These are phyloP conservation scores for Colletotrichum eleusines DNA, from an alignment of 2,329 filamentous ascomycete genomes.

Conservation along the genomic window DNA sequence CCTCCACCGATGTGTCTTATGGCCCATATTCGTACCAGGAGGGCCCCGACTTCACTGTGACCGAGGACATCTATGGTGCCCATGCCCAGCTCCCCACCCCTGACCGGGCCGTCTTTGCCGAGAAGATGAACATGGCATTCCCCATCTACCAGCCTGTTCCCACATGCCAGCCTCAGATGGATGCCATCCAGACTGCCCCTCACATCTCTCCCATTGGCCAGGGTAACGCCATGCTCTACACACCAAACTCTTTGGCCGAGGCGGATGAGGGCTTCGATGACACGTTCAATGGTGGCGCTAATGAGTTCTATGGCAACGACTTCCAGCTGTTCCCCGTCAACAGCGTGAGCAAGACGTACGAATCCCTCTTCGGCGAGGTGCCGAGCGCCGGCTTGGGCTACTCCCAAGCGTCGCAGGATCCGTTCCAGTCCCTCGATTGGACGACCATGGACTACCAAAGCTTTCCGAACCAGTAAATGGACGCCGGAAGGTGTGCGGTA, in stretches of 20 bases:
- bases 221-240: conserved; percentile 76
- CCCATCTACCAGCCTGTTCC: conserved; percentile 47
- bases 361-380: conserved; percentile 63
- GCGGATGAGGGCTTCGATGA: conserved; percentile 77
- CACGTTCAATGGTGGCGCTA: conserved; percentile 54
- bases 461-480: conserved; percentile 49
- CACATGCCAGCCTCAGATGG: conserved; percentile 53
- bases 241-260: conserved; percentile 70
- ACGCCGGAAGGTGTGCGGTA: conserved; percentile 7
- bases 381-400: conserved; percentile 65
- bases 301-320: conserved; percentile 59
- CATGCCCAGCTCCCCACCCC: conserved; percentile 68
- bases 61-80: conserved; percentile 73
- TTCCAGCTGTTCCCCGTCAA: conserved; percentile 71
- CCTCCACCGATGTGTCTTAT: conserved; percentile 56
- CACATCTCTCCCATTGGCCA: conserved; percentile 79
- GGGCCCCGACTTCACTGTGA: conserved; percentile 70
- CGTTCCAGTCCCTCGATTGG: conserved; percentile 60
- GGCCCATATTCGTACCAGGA: conserved; percentile 69
- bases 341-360: conserved; percentile 57
- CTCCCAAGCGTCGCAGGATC: conserved; percentile 66
- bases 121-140: conserved; percentile 40
- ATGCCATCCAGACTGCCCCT: conserved; percentile 51
- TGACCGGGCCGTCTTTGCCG: conserved; percentile 44
- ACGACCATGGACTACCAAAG: conserved; percentile 50